These are phyloP conservation scores for Heliosperma pusillum DNA, from an alignment of 148 eudicot species.

Conservation along the genomic window DNA sequence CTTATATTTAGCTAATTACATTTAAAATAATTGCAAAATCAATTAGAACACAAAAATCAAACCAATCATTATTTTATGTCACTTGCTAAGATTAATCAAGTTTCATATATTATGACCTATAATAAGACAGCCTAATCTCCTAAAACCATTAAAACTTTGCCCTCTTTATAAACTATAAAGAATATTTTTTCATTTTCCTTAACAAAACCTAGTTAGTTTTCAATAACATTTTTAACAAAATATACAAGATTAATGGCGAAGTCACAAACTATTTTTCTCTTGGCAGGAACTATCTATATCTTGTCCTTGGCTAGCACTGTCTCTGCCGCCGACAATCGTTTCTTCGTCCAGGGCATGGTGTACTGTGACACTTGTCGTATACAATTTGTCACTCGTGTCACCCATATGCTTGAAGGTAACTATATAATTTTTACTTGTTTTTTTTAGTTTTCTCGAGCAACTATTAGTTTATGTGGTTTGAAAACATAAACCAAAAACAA, in stretches of 20 bases:
- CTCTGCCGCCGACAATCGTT: slow-evolving; percentile 6
- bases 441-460: no score
- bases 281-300: slow-evolving; percentile 18
- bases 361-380: slow-evolving; percentile 38
- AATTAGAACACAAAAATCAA: background rate
- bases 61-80: no score
- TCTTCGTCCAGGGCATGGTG: slow-evolving; percentile 29
- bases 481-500: no score
- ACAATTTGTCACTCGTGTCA: slow-evolving; percentile 27
- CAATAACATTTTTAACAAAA: background rate
- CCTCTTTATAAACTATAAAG: slow-evolving; percentile 12
- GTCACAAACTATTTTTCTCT: slow-evolving; percentile 5
- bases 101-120: slow-evolving; percentile 1
- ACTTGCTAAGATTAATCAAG: slow-evolving; percentile 18
- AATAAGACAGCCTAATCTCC: background rate
- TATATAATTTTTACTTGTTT: no score
- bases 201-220: background rate
- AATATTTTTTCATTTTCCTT: background rate
- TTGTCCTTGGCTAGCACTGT: slow-evolving; percentile 23
- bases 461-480: no score
- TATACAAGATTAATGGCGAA: slow-evolving; percentile 12
- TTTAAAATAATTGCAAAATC: background rate
- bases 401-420: slow-evolving; percentile 26
- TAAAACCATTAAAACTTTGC: no score
- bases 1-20: background rate